Conservation (phyloP, 2,329 filamentous ascomycete genomes). For the Ophiostoma quercus region DNA sequence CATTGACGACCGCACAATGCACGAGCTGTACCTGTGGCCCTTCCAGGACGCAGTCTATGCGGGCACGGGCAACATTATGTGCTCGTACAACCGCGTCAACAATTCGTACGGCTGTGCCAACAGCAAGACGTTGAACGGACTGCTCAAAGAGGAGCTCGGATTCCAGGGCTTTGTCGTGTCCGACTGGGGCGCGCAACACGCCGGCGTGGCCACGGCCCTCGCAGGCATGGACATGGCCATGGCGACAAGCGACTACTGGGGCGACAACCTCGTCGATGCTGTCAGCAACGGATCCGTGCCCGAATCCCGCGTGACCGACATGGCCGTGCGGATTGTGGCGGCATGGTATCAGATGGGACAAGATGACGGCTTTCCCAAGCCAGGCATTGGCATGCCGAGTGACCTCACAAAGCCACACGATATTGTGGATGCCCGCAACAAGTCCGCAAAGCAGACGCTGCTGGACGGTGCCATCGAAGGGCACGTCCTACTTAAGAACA, state of each 20-base stretch:
- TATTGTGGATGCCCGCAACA: conserved; percentile 51
- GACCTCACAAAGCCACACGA: conserved; percentile 47
- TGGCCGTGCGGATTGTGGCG: conserved; percentile 40
- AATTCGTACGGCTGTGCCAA: conserved; percentile 66
- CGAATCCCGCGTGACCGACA: conserved; percentile 43
- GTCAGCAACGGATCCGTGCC: conserved; percentile 57
- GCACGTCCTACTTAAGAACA: conserved; percentile 61
- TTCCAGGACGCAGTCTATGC: conserved; percentile 55
- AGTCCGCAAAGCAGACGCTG: conserved; percentile 39
- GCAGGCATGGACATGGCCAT: conserved; percentile 69
- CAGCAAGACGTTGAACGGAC: conserved; percentile 57
- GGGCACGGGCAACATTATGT: conserved; percentile 52
- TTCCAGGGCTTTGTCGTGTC: conserved; percentile 61
- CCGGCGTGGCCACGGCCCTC: conserved; percentile 55
- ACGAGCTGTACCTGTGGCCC: conserved; percentile 51
- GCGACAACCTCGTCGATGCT: conserved; percentile 51
- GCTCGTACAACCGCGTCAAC: conserved; percentile 64
- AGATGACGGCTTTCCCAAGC: conserved; percentile 42
- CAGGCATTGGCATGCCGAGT: conserved; percentile 49
- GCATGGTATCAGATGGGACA: conserved; percentile 54
- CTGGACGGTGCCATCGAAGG: conserved; percentile 57
- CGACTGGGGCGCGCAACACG: conserved; percentile 63
- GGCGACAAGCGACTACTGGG: conserved; percentile 47
- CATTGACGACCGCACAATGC: conserved; percentile 42
- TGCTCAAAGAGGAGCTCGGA: conserved; percentile 56